Evolutionary conservation across 306 rosid genomes (phyloP), one percentile per base, ranked within the genome.

Genomic region (Lupinus albus): DNA sequence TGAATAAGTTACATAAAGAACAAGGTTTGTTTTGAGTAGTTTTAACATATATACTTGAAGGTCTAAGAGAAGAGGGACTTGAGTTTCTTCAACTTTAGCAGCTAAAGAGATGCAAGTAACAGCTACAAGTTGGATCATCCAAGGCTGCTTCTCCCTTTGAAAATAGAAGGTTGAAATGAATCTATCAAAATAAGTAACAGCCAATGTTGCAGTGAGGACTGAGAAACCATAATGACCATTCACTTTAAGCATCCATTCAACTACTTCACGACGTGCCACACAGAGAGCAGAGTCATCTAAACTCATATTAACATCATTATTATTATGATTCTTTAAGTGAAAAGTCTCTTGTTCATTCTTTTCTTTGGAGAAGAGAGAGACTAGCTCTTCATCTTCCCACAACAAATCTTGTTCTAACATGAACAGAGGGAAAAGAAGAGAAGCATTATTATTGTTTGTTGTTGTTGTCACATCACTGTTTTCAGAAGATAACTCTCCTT

Each of bases 1-100:
- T 25, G 30, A 25, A 25, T 25, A 25, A 25, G 30, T 25, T 25
- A 25, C 30, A 25, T 25, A 25, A 25, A 25, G 30, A 25, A 25
- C 30, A 25, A 25, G 30, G 30, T 25, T 25, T 25, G 30, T 25
- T 2, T 25, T 25, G 30, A 25, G 11, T 15, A 33, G 11, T 15
- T 62, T 25, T 25, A 39, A 64, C 80, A 30, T 78, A 64, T 78
- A 30, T 78, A 93, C 99, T 84, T 93, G 99, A 47, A 93, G 85
- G 73, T 93, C 96, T 45, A 88, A 82, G 72, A 93, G 99, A 64
- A 88, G 91, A 47, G 99, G 99, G 17, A 85, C 97, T 55, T 84
- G 85, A 72, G 91, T 86, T 72, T 93, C 99, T 78, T 93, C 99
- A 44, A 93, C 96, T 83, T 93, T 93, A 11, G 97, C 99, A 1